Evolutionary conservation across 257 asterid species (phyloP).

Genomic region (Solanum dulcamara): DNA sequence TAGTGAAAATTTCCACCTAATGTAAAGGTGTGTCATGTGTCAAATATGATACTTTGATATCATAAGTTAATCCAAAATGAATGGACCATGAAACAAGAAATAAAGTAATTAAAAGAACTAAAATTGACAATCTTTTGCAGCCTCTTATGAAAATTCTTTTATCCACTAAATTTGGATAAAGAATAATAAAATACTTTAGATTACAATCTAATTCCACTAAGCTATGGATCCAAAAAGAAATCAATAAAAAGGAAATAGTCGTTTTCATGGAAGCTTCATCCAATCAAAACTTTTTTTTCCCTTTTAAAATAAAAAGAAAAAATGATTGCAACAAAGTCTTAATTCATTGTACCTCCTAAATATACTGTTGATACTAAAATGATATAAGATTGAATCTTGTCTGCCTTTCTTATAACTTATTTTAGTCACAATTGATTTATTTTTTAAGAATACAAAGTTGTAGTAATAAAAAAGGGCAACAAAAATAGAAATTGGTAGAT

Average conservation of each 20-base stretch:
- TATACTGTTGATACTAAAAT: not conserved
- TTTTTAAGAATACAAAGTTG: not conserved
- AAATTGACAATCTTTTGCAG: not conserved
- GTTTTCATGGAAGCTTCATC: not conserved
- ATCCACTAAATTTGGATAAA: not conserved
- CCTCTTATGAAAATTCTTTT: not conserved
- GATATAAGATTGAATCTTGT: not conserved
- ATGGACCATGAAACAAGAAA: not conserved
- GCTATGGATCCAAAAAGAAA: not conserved
- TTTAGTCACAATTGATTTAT: not conserved
- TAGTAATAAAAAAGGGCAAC: not conserved
- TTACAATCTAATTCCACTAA: not conserved
- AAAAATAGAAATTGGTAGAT: not conserved
- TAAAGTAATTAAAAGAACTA: not conserved
- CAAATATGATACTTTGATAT: not conserved
- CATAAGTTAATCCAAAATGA: not conserved
- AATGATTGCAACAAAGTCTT: not conserved
- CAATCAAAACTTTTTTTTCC: not conserved
- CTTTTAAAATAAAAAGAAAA: not conserved
- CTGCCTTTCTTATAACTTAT: not conserved
- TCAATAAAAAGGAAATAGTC: not conserved
- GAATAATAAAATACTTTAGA: not conserved
- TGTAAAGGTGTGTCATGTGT: not conserved
- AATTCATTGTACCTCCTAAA: not conserved
- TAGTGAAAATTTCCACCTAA: not conserved